Percentiles rank a stretch among this genome's conserved stretches.
These are phyloP conservation scores for Trypethelium eluteriae DNA, from an alignment of 495 filamentous ascomycete genomes.

Conservation along the genomic window DNA sequence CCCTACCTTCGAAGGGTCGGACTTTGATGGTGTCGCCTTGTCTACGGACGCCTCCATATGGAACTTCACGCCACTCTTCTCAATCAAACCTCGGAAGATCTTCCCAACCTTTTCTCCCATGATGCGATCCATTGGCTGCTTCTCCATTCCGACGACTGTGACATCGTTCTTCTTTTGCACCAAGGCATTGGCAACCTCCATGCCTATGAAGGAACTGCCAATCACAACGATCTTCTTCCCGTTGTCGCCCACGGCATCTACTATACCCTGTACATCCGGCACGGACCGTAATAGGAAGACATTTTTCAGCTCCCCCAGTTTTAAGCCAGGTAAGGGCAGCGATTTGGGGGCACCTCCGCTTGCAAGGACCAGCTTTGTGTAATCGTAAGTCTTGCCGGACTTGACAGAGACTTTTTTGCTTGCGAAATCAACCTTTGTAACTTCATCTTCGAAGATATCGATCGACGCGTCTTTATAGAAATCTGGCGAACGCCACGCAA, in stretches of 20 bases:
- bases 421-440: constrained; percentile 66
- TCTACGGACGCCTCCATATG: constrained; percentile 70
- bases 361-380: constrained; percentile 83
- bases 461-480: constrained; percentile 75
- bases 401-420: constrained; percentile 64
- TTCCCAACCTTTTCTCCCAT: constrained; percentile 76
- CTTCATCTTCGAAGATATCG: constrained; percentile 65
- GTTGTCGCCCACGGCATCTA: constrained; percentile 65
- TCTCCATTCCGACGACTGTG: constrained; percentile 90
- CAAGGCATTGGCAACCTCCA: constrained; percentile 84
- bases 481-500: constrained; percentile 61
- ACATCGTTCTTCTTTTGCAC: constrained; percentile 66
- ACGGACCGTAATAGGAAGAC: constrained; percentile 76
- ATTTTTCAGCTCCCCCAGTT: constrained; percentile 61
- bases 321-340: constrained; percentile 80
- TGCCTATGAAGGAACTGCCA: constrained; percentile 88
- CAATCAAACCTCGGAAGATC: constrained; percentile 66
- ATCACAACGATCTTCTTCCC: constrained; percentile 88
- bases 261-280: constrained; percentile 66
- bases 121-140: constrained; percentile 74
- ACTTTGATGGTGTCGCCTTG: constrained; percentile 62
- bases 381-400: constrained; percentile 59
- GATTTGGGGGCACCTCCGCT: constrained; percentile 72
- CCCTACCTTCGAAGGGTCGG: constrained; percentile 62
- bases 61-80: constrained; percentile 83